Evolutionary conservation across 1,139 yeast genomes (phyloP).

Genomic region (Arxiozyma telluris): DNA sequence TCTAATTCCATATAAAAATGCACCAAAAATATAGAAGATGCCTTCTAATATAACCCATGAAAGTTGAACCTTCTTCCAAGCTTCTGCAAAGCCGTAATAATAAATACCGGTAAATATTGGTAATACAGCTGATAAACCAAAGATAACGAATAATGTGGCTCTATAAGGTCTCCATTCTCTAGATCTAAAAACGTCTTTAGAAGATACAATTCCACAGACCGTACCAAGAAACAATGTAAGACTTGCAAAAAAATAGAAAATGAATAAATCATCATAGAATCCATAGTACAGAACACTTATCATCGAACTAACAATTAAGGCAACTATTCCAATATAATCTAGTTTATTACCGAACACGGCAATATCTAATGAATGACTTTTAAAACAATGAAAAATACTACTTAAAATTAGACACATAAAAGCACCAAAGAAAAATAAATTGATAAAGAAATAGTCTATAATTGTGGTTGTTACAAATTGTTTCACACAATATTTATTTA

Average conservation of each 20-base stretch:
- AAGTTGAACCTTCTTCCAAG: conserved; percentile 46
- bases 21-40: conserved; percentile 65
- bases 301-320: conserved; percentile 67
- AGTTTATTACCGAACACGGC: conserved; percentile 65
- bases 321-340: conserved; percentile 81
- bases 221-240: conserved; percentile 50
- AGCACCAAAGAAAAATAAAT: conserved; percentile 44
- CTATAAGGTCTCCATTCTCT: conserved; percentile 68
- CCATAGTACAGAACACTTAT: conserved; percentile 64
- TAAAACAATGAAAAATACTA: conserved; percentile 67
- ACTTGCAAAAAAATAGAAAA: conserved; percentile 38
- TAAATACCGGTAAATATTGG: conserved; percentile 52
- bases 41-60: conserved; percentile 64
- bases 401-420: conserved; percentile 60
- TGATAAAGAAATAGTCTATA: conserved; percentile 38
- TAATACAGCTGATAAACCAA: conserved; percentile 70
- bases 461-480: conserved; percentile 38
- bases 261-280: conserved; percentile 41
- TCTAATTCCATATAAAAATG: conserved; percentile 66
- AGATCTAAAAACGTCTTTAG: conserved; percentile 56
- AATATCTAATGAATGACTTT: conserved; percentile 60
- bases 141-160: conserved; percentile 67
- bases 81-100: conserved; percentile 38
- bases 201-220: conserved; percentile 55
- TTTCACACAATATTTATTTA: conserved; percentile 30